A percentile compares a stretch with the other conserved stretches of the same genome.
Conservation (phyloP, 2,329 filamentous ascomycete species). For the Fusarium floridanum region DNA sequence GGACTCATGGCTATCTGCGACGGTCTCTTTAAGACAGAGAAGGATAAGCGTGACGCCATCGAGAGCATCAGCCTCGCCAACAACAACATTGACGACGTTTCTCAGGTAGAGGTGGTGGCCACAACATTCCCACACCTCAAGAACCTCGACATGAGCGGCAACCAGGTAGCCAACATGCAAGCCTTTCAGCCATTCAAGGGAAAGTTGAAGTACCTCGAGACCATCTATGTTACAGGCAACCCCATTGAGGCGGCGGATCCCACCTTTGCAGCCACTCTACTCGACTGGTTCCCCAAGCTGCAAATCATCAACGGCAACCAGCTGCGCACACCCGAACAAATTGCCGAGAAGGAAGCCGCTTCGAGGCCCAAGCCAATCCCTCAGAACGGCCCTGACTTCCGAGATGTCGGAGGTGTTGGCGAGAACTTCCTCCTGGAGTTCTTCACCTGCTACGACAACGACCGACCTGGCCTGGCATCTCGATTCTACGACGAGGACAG, state of each 20-base stretch:
- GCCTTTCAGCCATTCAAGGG: constrained; percentile 81
- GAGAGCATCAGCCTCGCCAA: constrained; percentile 84
- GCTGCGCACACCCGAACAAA: constrained; percentile 79
- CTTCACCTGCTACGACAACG: constrained; percentile 78
- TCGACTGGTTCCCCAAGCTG: constrained; percentile 86
- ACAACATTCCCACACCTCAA: constrained; percentile 86
- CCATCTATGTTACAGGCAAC: constrained; percentile 83
- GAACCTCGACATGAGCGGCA: constrained; percentile 90
- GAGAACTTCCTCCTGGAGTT: constrained; percentile 82
- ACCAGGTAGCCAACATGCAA: constrained; percentile 78
- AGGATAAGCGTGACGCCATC: constrained; percentile 82
- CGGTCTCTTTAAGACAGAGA: constrained; percentile 76
- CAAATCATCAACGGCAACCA: constrained; percentile 80
- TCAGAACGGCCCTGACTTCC: constrained; percentile 75
- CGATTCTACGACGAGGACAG: constrained; percentile 83
- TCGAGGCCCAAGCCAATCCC: constrained; percentile 70
- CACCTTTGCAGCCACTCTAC: constrained; percentile 75
- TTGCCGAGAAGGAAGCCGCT: constrained; percentile 66
- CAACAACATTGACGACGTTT: constrained; percentile 82
- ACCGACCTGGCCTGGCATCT: constrained; percentile 72
- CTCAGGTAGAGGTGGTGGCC: constrained; percentile 79
- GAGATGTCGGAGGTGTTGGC: constrained; percentile 80
- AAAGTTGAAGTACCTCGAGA: constrained; percentile 83
- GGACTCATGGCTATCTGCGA: constrained; percentile 91
- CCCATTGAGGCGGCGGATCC: constrained; percentile 74